These are phyloP conservation scores for Funneliformis caledonium DNA, from an alignment of 371 early-diverging fungal species.

Conservation along the genomic window DNA sequence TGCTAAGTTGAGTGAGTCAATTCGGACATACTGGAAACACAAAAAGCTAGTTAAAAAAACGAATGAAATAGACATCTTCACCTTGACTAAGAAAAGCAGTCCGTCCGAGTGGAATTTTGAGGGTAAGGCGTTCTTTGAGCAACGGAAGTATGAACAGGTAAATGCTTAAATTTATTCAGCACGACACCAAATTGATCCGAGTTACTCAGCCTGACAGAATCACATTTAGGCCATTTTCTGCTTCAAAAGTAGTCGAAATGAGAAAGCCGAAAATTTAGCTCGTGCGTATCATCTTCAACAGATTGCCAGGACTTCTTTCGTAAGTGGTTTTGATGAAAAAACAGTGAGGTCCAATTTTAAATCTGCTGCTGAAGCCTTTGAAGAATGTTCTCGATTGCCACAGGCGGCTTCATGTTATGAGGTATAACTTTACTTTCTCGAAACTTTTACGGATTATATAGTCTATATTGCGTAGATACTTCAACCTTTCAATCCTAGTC, in stretches of 20 bases:
- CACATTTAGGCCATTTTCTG: constrained; percentile 34
- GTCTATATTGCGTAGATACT: not conserved
- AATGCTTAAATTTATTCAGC: not conserved
- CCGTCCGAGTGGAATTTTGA: not conserved
- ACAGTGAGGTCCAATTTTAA: constrained; percentile 14
- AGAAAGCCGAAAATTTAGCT: not conserved
- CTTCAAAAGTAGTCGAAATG: constrained; percentile 25
- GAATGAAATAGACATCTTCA: not conserved
- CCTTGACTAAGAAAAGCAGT: constrained; percentile 11
- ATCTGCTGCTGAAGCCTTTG: not conserved
- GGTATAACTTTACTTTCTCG: not conserved
- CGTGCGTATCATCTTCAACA: constrained; percentile 29
- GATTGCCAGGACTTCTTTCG: not conserved
- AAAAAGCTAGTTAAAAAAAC: not conserved
- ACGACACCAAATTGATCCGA: not conserved
- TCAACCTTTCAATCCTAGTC: not conserved
- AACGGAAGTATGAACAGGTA: constrained; percentile 21
- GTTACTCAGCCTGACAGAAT: not conserved
- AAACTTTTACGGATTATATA: not conserved
- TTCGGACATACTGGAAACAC: not conserved
- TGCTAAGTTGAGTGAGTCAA: not conserved
- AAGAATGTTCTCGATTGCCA: not conserved
- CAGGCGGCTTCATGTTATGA: constrained; percentile 36
- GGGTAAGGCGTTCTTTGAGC: constrained; percentile 15
- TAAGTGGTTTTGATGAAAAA: not conserved